Evolutionary conservation across 73 alveolate species (phyloP), one percentile per base, ranked within the genome.

Genomic region (Blepharisma stoltei): DNA sequence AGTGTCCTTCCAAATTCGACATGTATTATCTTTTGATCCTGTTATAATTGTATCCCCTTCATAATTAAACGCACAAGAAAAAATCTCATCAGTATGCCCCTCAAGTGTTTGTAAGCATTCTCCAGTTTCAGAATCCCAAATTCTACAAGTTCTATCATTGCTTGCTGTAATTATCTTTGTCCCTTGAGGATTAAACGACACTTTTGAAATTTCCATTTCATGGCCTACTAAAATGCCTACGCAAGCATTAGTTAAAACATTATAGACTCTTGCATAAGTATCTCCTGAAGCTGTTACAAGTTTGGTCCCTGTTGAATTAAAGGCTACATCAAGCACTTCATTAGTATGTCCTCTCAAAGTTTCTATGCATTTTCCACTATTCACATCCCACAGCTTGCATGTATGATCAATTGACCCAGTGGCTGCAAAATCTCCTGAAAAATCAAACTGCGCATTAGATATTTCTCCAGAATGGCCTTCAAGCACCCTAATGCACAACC

Each of bases 21-120:
- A 88, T 53, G 95, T 88, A 82, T 89, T 87, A 86, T 96, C 99
- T 81, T 96, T 96, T 67, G 98, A 89, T 23, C 98, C 98, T 43
- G 99, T 92, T 83, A 96, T 96, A 71, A 96, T 91, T 43, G 97
- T 93, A 86, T 96, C 99, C 53, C 99, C 99, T 86, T 98, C 99
- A 90, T 98, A 98, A 87, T 98, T 98, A 94, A 97, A 98, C 37
- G 99, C 99, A 81, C 99, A 97, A 55, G 99, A 94, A 89, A 98
- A 98, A 82, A 98, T 96, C 83, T 98, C 99, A 92, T 97, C 99
- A 54, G 97, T 97, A 88, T 98, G 99, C 23, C 99, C 99, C 84
- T 97, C 99, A 47, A 95, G 82, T 5, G 86, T 95, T 90, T 98
- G 95, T 73, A 93, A 67, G 84, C 98, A 93, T 77, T 95, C 97